Percentiles rank a stretch among this genome's conserved stretches.
These are phyloP conservation scores for Claviceps sorghi DNA, from an alignment of 2,329 filamentous ascomycete species.

Conservation along the genomic window DNA sequence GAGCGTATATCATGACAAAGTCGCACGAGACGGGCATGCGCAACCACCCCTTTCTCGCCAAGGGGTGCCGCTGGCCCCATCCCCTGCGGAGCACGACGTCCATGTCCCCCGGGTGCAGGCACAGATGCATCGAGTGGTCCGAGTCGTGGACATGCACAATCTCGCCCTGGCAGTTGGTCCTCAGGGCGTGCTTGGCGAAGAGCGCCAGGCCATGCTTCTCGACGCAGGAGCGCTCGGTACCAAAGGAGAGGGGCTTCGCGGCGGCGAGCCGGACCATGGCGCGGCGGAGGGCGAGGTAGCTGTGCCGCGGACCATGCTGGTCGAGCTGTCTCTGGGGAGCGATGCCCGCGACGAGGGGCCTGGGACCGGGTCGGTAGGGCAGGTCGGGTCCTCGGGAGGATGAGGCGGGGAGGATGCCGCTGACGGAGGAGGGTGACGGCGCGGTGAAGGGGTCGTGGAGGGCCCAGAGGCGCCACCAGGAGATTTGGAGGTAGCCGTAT, in stretches of 20 bases:
- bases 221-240: slow-evolving; percentile 57
- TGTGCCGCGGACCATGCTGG: slow-evolving; percentile 41
- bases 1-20: slow-evolving; percentile 75
- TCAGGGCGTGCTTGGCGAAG: slow-evolving; percentile 51
- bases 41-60: slow-evolving; percentile 53
- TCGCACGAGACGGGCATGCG: slow-evolving; percentile 55
- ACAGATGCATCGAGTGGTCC: slow-evolving; percentile 66
- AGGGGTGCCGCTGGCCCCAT: slow-evolving; percentile 60
- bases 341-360: slow-evolving; percentile 58
- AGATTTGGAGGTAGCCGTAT: slow-evolving; percentile 57
- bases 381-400: slow-evolving; percentile 24
- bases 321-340: slow-evolving; percentile 68
- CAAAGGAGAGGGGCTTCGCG: slow-evolving; percentile 32
- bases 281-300: slow-evolving; percentile 40
- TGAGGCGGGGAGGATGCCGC: slow-evolving; percentile 27
- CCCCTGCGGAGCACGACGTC: slow-evolving; percentile 56
- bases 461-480: slow-evolving; percentile 55
- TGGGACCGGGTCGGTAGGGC: slow-evolving; percentile 45
- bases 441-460: slow-evolving; percentile 55
- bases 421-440: slow-evolving; percentile 35
- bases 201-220: slow-evolving; percentile 71
- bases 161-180: slow-evolving; percentile 64
- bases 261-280: slow-evolving; percentile 37
- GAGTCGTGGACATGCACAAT: slow-evolving; percentile 66
- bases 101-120: slow-evolving; percentile 65